Conservation (phyloP, 257 asterid species). For the Henckelia pumila region DNA sequence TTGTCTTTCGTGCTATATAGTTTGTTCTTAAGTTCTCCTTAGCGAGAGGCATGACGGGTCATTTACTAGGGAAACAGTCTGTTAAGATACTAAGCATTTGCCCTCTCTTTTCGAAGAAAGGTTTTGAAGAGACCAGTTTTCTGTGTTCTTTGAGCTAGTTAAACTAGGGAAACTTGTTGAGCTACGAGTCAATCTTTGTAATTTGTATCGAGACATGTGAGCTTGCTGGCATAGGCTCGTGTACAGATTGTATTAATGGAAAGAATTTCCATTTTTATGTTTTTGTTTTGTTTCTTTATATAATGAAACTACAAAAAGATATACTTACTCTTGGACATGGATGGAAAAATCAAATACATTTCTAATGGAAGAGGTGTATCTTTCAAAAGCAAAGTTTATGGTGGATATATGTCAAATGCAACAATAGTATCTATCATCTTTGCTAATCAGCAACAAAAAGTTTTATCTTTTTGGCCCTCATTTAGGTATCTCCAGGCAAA, state of each 20-base stretch:
- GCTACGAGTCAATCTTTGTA: background rate
- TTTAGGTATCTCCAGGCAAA: conserved; percentile 53
- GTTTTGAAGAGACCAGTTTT: background rate
- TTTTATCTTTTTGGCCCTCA: conserved; percentile 18
- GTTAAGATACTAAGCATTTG: background rate
- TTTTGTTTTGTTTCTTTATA: no score
- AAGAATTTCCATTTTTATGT: background rate
- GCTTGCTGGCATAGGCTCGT: background rate
- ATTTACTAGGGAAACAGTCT: background rate
- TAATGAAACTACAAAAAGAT: no score
- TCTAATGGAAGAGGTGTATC: background rate
- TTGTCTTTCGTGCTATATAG: background rate
- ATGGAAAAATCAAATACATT: background rate
- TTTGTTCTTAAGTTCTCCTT: background rate
- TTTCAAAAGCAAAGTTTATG: background rate
- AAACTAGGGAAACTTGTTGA: background rate
- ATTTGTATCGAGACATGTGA: background rate
- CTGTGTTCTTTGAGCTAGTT: background rate
- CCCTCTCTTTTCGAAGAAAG: background rate
- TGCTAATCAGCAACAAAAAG: conserved; percentile 2
- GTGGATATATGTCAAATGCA: background rate
- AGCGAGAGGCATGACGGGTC: background rate
- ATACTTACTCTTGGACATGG: background rate
- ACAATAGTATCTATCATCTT: background rate
- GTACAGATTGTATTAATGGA: background rate